A percentile compares a stretch with the other conserved stretches of the same genome.
These are phyloP conservation scores for Xylaria sp. DNA, from an alignment of 2,329 filamentous ascomycete genomes.

Conservation along the genomic window DNA sequence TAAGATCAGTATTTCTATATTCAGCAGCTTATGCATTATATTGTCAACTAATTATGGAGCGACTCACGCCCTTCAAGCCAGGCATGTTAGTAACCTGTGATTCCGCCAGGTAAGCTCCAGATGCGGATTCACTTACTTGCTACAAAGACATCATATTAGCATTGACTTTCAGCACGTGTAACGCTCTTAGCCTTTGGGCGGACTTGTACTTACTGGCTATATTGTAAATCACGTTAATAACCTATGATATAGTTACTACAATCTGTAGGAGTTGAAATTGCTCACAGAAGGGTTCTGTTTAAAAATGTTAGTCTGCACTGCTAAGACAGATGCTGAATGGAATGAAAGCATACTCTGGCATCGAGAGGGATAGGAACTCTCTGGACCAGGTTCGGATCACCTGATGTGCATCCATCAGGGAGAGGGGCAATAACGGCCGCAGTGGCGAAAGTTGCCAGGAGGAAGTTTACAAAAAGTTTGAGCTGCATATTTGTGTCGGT, in stretches of 20 bases:
- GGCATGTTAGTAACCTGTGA: neutral
- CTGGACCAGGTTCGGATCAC: constrained; percentile 3
- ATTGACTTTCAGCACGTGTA: neutral
- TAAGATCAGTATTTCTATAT: neutral
- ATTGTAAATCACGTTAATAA: neutral
- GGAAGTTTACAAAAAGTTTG: neutral
- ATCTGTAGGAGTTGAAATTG: neutral
- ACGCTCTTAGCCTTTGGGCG: neutral
- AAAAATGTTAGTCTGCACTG: neutral
- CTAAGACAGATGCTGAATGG: neutral
- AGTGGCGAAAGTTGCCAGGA: neutral
- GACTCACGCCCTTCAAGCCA: neutral
- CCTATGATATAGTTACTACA: neutral
- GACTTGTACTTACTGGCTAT: neutral
- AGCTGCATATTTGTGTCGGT: neutral
- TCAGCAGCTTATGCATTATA: neutral
- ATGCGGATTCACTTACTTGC: neutral
- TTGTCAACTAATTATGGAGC: neutral
- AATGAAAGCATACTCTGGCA: constrained; percentile 1
- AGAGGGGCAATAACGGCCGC: constrained; percentile 12
- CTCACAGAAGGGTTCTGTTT: neutral
- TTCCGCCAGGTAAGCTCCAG: neutral
- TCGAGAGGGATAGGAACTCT: constrained; percentile 16
- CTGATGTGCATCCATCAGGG: constrained; percentile 4
- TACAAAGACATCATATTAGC: neutral